Base-by-base conservation (phyloP, 2,329 filamentous ascomycete genomes). In the Stagonosporopsis vannaccii region DNA sequence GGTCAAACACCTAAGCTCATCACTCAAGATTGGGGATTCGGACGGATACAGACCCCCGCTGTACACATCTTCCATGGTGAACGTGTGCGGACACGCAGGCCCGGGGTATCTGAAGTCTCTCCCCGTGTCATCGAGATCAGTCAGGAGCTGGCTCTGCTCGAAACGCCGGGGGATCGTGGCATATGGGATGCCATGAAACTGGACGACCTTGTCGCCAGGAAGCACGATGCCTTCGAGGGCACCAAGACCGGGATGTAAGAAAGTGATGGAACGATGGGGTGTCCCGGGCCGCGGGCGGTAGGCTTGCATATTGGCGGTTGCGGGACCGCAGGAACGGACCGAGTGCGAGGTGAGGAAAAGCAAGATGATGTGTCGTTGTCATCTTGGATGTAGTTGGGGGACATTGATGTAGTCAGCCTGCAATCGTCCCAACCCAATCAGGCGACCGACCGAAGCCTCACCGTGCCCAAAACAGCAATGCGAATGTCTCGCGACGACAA, bases 151-250 rank as follows among this genome's bases (percentile, higher is more conserved):
- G 3, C 64, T 69, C 4, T 57, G 60, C 37, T 63, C 56, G 53
- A 71, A 72, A n/a, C 69, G 67, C 1, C 35, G 58, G 4, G 67
- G 56, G 0, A 71, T 45, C 0, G 56, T 60, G 1, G 67, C 69
- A 23, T 62, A 72, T 2, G 67, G 66, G 4, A 70, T 36, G 0
- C 58, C 66, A 8, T 59, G 60, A 41, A 72, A 71, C 23, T 69
- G 66, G 3, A 71, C 67, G 2, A 72, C 63, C n/a, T 65, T 61
- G 30, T 62, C 30, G 23, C 25, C 43, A 13, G 65, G 59, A 6
- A 43, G 41, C 8, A 68, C 23, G 1, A 68, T 8, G 9, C 68
- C 68, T 1, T 56, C 63, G 56, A 70, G 40, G 0, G 33, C n/a
- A 6, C 68, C 67, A 4, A 71, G 58, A 0, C 55, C 32, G 0